Base-by-base conservation (phyloP, 2,329 filamentous ascomycete species). In the Colletotrichum tabaci region DNA sequence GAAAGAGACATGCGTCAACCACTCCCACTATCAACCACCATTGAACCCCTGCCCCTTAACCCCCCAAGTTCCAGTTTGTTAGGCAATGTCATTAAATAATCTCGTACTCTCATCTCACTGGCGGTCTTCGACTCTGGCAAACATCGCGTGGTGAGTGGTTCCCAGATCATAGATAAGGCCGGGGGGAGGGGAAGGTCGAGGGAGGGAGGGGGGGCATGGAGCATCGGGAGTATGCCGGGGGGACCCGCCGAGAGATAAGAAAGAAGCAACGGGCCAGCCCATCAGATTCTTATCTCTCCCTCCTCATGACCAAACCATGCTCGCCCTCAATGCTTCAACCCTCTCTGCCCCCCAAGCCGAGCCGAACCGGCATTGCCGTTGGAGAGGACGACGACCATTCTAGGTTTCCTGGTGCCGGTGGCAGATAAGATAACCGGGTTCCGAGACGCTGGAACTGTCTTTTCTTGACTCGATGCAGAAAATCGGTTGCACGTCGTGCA, bases 161-260 rank as follows among this genome's bases (percentile, higher is more conserved):
- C 44, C 42, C 50, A 61, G n/a, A 26, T 8, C 23, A 23, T 58
- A 60, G 68, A 71, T 71, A 71, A 71, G 64, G 47, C 57, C 40
- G 40, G 18, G 52, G 50, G 50, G 23, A 35, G 46, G 47, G 47
- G 21, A 56, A 21, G 44, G 46, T 3, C 4, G 26, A 26, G 26
- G 18, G 13, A 57, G 35, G 35, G 40, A 44, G 50, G 49, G 47
- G 53, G 26, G 26, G 4, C 4, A 26, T 35, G 23, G 52, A 44
- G 53, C 12, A 18, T 35, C 26, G 40, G 61, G 38, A 44, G 50
- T 9, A 12, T 44, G 49, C 16, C 61, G 16, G 49, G 58, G 47
- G 26, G 68, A 63, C 68, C 68, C 68, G 68, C 68, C 58, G 68
- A 71, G 65, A 71, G 68, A 71, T 71, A 71, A 71, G 68, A 15